A percentile compares a stretch with the other conserved stretches of the same genome.
Evolutionary conservation across 805 yeast species (phyloP).

Genomic region (Lipomyces orientalis): DNA sequence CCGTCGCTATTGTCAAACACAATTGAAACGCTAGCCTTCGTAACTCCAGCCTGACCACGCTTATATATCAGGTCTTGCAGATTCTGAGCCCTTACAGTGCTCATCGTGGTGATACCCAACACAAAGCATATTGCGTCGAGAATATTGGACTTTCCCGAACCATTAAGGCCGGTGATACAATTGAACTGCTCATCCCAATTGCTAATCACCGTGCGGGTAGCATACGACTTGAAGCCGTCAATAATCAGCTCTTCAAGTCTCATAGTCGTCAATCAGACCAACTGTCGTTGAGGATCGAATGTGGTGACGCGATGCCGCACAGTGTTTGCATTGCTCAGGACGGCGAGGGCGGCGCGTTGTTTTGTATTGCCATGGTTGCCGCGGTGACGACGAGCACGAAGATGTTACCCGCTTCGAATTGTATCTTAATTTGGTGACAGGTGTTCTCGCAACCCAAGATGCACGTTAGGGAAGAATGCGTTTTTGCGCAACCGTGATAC

Average conservation of each 20-base stretch:
- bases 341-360: not conserved
- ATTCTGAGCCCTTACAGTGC: conserved; percentile 92
- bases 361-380: not conserved
- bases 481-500: too few species aligned
- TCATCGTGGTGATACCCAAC: conserved; percentile 92
- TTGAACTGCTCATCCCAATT: conserved; percentile 97
- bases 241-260: conserved; percentile 93
- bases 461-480: not conserved
- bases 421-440: not conserved
- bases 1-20: conserved; percentile 88
- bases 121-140: conserved; percentile 98
- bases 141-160: conserved; percentile 96
- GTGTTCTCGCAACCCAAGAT: too few species aligned
- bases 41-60: conserved; percentile 97
- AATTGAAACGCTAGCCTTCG: conserved; percentile 94
- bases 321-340: too few species aligned
- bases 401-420: not conserved
- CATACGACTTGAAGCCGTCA: conserved; percentile 97
- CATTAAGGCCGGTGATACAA: conserved; percentile 97
- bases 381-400: not conserved
- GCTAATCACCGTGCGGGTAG: conserved; percentile 92
- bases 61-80: conserved; percentile 93
- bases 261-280: conserved; percentile 53
- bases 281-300: not conserved
- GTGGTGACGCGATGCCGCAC: not conserved